Evolutionary conservation across 164 flowering plant genomes (phyloP).

Genomic region (Vitis labrusca): DNA sequence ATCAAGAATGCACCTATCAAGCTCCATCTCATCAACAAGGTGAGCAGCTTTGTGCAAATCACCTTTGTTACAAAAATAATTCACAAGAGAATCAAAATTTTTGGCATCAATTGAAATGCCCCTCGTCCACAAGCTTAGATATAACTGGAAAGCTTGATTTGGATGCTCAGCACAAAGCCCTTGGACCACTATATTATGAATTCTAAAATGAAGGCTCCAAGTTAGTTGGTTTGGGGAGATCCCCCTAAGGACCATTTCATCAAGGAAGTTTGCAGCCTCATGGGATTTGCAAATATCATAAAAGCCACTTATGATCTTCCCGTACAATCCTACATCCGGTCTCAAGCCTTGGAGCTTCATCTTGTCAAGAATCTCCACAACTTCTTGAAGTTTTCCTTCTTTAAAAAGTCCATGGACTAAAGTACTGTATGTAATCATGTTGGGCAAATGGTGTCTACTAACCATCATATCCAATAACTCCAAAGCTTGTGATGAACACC

Average conservation of each 20-base stretch:
- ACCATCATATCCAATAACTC: slow-evolving; percentile 62
- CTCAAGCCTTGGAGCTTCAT: slow-evolving; percentile 91
- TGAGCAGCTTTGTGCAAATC: slow-evolving; percentile 63
- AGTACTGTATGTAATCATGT: slow-evolving; percentile 67
- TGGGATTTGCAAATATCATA: slow-evolving; percentile 57
- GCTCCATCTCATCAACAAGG: slow-evolving; percentile 72
- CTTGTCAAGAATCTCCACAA: slow-evolving; percentile 70
- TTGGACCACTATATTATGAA: slow-evolving; percentile 63
- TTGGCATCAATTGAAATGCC: slow-evolving; percentile 51
- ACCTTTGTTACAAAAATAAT: slow-evolving; percentile 60
- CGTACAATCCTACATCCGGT: slow-evolving; percentile 85
- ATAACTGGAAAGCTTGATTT: slow-evolving; percentile 63
- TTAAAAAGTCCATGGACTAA: slow-evolving; percentile 71
- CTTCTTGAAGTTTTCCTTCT: slow-evolving; percentile 63
- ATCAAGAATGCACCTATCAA: slow-evolving; percentile 71
- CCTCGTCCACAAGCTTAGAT: slow-evolving; percentile 65
- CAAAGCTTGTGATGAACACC: slow-evolving; percentile 60
- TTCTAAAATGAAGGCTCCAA: slow-evolving; percentile 66
- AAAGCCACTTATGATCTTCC: slow-evolving; percentile 63
- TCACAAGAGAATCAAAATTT: slow-evolving; percentile 52
- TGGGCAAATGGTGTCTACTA: slow-evolving; percentile 42
- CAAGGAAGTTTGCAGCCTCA: slow-evolving; percentile 88
- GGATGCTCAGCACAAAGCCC: slow-evolving; percentile 56
- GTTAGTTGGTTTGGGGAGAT: slow-evolving; percentile 64
- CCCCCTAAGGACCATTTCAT: slow-evolving; percentile 83